These are phyloP conservation scores for Pseudoturritis turrita DNA, from an alignment of 345 rosid genomes.

Conservation along the genomic window DNA sequence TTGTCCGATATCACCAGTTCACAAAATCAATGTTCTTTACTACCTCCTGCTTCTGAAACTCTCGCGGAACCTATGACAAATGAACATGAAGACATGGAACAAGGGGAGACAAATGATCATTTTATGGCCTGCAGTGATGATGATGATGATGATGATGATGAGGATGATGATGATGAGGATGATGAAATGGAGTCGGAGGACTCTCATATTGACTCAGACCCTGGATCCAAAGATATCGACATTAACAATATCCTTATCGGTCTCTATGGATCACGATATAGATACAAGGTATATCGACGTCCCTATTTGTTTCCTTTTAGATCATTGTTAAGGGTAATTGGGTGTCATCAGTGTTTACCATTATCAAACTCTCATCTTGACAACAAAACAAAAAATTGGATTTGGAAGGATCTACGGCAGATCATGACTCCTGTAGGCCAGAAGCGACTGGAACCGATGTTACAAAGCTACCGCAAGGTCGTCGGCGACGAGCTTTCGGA, in stretches of 20 bases:
- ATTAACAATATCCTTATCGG: conserved; percentile 46
- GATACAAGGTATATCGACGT: conserved; percentile 57
- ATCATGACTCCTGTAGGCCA: conserved; percentile 32
- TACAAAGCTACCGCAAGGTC: conserved; percentile 49
- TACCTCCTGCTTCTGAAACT: conserved; percentile 36
- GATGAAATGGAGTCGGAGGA: conserved; percentile 44
- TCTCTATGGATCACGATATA: conserved; percentile 40
- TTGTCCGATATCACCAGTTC: conserved; percentile 53
- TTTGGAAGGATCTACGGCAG: conserved; percentile 45
- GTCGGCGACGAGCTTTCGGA: conserved; percentile 68
- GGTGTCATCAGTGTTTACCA: background rate
- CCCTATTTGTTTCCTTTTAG: background rate
- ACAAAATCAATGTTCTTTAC: conserved; percentile 38
- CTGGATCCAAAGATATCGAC: conserved; percentile 38
- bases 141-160: conserved; percentile 37
- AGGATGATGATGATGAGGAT: conserved; percentile 35
- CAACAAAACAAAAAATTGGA: background rate
- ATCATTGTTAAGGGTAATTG: background rate
- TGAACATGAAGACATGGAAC: conserved; percentile 38
- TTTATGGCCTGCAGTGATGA: conserved; percentile 23
- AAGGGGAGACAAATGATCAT: conserved; percentile 31
- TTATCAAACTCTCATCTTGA: conserved; percentile 9
- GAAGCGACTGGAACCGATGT: conserved; percentile 48
- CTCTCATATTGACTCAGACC: conserved; percentile 46
- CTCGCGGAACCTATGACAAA: conserved; percentile 25